These are phyloP conservation scores for Phytopythium cucurbitacearum DNA, from an alignment of 352 stramenopile species.

Conservation along the genomic window DNA sequence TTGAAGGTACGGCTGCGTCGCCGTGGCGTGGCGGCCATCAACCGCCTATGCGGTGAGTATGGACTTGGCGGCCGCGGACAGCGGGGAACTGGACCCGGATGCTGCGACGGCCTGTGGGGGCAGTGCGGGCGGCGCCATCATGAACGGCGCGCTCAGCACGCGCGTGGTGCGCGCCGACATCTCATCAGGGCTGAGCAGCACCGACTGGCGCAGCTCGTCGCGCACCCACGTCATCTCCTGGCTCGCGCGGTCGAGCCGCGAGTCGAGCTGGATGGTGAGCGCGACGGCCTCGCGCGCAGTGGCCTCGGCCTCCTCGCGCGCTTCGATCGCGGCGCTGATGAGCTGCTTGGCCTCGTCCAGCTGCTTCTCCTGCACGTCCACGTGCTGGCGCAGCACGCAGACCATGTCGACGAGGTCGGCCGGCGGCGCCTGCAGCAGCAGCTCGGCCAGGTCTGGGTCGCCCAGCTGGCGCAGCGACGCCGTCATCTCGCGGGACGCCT, in stretches of 20 bases:
- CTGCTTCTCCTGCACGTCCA: constrained; percentile 66
- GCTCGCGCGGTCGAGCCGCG: constrained; percentile 56
- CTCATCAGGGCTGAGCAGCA: not conserved
- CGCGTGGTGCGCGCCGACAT: constrained; percentile 3
- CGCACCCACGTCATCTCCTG: constrained; percentile 30
- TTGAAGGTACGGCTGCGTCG: no score
- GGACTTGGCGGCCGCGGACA: no score
- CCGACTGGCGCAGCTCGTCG: constrained; percentile 20
- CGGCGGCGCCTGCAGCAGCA: constrained; percentile 38
- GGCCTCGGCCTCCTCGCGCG: constrained; percentile 65
- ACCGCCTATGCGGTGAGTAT: no score
- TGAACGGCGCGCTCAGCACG: constrained; percentile 5
- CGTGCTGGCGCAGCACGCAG: constrained; percentile 63
- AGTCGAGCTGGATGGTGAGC: constrained; percentile 65
- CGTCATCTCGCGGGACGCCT: constrained; percentile 8
- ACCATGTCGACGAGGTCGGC: constrained; percentile 69
- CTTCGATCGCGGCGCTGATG: constrained; percentile 73
- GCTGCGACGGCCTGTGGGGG: no score
- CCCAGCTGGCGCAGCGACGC: constrained; percentile 30
- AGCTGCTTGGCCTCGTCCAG: constrained; percentile 69
- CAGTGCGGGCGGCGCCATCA: not conserved
- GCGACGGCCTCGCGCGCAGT: constrained; percentile 72
- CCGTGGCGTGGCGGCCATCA: no score
- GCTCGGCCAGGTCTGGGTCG: constrained; percentile 52
- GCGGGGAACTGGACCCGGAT: no score